Evolutionary conservation across 352 stramenopile genomes (phyloP).

Genomic region (Pythium periplocum): DNA sequence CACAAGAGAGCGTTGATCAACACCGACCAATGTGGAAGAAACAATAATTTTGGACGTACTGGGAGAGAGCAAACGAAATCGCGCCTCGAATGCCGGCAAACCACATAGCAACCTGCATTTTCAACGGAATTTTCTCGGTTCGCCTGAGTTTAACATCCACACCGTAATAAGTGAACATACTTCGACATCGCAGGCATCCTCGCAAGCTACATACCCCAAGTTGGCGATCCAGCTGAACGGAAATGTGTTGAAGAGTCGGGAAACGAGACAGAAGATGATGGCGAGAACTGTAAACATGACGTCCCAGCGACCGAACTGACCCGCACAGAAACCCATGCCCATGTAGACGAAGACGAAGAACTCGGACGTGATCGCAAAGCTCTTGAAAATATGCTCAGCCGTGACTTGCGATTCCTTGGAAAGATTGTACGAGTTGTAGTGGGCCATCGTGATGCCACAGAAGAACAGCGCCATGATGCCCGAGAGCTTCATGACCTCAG

Average conservation of each 20-base stretch:
- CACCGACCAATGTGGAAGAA: background rate
- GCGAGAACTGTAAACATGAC: constrained; percentile 82
- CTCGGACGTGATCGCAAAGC: constrained; percentile 61
- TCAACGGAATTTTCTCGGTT: constrained; percentile 57
- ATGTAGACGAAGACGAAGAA: constrained; percentile 83
- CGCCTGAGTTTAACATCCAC: constrained; percentile 22
- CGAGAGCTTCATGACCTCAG: constrained; percentile 64
- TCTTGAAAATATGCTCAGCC: constrained; percentile 73
- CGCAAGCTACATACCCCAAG: constrained; percentile 27
- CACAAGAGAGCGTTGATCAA: background rate
- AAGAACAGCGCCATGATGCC: constrained; percentile 94
- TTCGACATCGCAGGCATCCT: constrained; percentile 58
- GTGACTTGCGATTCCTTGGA: constrained; percentile 62
- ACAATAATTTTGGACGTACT: constrained; percentile 24
- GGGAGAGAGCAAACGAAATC: constrained; percentile 82
- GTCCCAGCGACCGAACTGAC: constrained; percentile 74
- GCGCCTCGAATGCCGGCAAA: constrained; percentile 89
- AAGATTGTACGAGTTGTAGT: constrained; percentile 79
- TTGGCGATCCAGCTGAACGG: constrained; percentile 74
- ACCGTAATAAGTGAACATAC: constrained; percentile 15
- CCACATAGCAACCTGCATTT: constrained; percentile 92
- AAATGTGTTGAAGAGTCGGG: constrained; percentile 93
- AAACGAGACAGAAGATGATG: constrained; percentile 83
- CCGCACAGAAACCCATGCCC: constrained; percentile 66
- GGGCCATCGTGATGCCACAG: constrained; percentile 79